These are phyloP conservation scores for Neonectria coccinea DNA, from an alignment of 2,329 filamentous ascomycete species.

Conservation along the genomic window DNA sequence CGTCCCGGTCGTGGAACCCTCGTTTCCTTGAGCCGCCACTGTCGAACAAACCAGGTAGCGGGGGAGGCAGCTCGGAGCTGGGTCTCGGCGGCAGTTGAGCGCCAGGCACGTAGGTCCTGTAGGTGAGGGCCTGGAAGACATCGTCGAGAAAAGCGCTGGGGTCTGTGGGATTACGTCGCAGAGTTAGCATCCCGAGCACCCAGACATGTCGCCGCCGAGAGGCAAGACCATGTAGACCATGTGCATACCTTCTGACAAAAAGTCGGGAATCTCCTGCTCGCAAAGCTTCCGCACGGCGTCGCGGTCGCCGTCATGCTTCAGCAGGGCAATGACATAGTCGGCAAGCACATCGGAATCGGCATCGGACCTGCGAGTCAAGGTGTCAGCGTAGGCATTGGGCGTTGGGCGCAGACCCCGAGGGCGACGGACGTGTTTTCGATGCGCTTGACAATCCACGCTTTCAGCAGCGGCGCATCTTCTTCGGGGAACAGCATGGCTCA, in stretches of 20 bases:
- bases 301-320: constrained; percentile 75
- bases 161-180: constrained; percentile 39
- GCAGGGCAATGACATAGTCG: constrained; percentile 84
- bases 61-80: constrained; percentile 27
- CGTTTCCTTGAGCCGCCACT: constrained; percentile 49
- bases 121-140: constrained; percentile 73
- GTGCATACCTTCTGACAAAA: constrained; percentile 71
- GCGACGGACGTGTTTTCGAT: constrained; percentile 77
- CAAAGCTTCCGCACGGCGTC: constrained; percentile 75
- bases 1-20: constrained; percentile 50
- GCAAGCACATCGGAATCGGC: constrained; percentile 85
- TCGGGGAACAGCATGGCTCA: constrained; percentile 70
- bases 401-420: constrained; percentile 16
- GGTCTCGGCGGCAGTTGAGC: constrained; percentile 56
- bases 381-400: constrained; percentile 25
- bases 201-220: background rate
- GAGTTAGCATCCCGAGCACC: constrained; percentile 27
- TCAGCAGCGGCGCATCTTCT: constrained; percentile 72
- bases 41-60: constrained; percentile 36
- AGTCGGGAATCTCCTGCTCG: constrained; percentile 79
- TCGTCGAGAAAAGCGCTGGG: constrained; percentile 73
- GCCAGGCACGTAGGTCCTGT: constrained; percentile 71
- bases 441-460: constrained; percentile 81
- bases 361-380: constrained; percentile 69
- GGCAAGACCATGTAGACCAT: background rate